Evolutionary conservation across 1,284 basidiomycete genomes (phyloP), one percentile per base, ranked within the genome.

Genomic region (Cryptococcus sp.): DNA sequence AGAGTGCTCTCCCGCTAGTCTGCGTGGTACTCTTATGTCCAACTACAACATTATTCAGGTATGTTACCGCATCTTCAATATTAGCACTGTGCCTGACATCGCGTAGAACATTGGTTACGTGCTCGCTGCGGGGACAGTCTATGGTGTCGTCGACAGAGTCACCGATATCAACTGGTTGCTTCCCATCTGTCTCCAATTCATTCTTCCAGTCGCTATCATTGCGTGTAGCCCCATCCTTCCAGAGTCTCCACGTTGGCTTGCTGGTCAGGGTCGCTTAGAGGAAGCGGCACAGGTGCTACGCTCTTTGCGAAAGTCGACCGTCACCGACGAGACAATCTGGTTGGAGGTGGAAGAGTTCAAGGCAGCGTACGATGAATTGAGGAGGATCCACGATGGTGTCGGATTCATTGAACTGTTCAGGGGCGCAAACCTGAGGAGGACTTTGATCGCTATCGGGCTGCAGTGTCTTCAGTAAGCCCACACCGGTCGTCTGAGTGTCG

Each of bases 231-330:
- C 68, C 27, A 61, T 72, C 59, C 64, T 77, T 17, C 80, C 80
- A 42, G 81, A 82, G 60, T 81, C 80, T 27, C 81, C 81, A 10
- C 79, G 81, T 38, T 81, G 76, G 72, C 71, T 81, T 23, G 64
- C 79, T 54, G 73, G 72, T 46, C 72, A 73, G 50, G 80, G 80
- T 16, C 73, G 76, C 35, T 56, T 65, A 42, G 78, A 78, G 8
- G 71, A 75, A 35, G 81, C 79, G 19, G 39, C 50, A 19, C 10
- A 16, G 10, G 40, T 43, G 22, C 50, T 54, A 17, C 46, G 46
- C 35, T 45, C 42, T 20, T 47, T 54, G 8, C 53, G 53, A 54
- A 45, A 45, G 17, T 39, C 17, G 1, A 47, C 27, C 38, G 20
- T 23, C 17, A 23, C 45, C 1, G 45, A 54, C 15, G 43, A 54